phyloP scores from a whole-genome alignment of 768 basidiomycete species.

The Tulasnella calospora region DNA sequence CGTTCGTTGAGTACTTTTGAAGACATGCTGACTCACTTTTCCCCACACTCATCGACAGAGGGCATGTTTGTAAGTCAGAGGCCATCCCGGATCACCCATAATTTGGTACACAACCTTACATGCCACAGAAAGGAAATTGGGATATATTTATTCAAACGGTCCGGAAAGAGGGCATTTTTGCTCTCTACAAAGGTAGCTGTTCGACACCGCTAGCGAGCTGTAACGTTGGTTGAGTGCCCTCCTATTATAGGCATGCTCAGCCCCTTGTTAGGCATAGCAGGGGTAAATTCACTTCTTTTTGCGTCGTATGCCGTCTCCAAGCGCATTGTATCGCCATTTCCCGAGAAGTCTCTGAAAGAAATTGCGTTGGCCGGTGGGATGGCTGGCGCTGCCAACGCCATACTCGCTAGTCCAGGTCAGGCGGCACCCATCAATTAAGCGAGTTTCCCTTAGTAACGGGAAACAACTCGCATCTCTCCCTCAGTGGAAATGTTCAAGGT shows the following conservation, averaged over 20 bases:
- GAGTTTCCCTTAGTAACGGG: background rate
- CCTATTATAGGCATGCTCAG: conserved; percentile 69
- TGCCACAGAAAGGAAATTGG: conserved; percentile 80
- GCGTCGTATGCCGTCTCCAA: conserved; percentile 80
- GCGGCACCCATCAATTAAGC: conserved; percentile 25
- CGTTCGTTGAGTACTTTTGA: background rate
- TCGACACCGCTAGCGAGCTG: background rate
- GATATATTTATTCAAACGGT: conserved; percentile 82
- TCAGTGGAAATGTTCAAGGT: conserved; percentile 98
- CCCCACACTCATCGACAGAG: conserved; percentile 41
- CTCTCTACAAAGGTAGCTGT: conserved; percentile 81
- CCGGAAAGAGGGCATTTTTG: conserved; percentile 82
- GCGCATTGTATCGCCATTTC: conserved; percentile 82
- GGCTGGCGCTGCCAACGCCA: conserved; percentile 86
- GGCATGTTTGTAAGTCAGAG: conserved; percentile 74
- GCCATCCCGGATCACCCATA: background rate
- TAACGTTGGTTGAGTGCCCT: background rate
- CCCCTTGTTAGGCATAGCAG: conserved; percentile 87
- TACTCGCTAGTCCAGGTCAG: conserved; percentile 83
- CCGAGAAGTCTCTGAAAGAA: conserved; percentile 71
- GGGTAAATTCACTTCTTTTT: conserved; percentile 93
- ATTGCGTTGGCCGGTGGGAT: conserved; percentile 82
- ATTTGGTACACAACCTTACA: background rate
- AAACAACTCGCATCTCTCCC: background rate
- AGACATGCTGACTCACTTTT: conserved; percentile 33